Conservation (phyloP, 805 yeast species). For the Yarrowia keelungensis region DNA sequence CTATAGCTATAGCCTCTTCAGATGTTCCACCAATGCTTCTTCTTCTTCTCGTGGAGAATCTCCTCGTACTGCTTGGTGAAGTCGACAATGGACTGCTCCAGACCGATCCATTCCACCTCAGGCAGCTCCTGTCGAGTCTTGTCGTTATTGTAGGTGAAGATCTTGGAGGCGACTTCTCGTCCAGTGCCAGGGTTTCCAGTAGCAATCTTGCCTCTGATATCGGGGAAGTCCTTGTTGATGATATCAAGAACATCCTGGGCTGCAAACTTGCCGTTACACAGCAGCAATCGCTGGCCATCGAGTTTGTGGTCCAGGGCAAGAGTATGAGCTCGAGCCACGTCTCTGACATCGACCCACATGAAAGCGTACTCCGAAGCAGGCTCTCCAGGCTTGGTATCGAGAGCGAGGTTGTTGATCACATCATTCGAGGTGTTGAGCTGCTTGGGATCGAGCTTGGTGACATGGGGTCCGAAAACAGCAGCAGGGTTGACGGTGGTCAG, state of each 20-base stretch:
- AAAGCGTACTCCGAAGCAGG: constrained; percentile 42
- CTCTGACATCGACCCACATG: constrained; percentile 61
- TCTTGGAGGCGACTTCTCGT: background rate
- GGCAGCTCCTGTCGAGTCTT: constrained; percentile 18
- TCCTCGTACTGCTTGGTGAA: constrained; percentile 22
- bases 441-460: constrained; percentile 45
- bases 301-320: constrained; percentile 52
- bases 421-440: constrained; percentile 51
- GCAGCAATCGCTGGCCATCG: constrained; percentile 44
- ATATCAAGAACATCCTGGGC: constrained; percentile 41
- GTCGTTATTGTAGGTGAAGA: constrained; percentile 20
- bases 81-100: constrained; percentile 30
- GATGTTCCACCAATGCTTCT: constrained; percentile 19
- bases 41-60: constrained; percentile 25
- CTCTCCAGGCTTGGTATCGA: constrained; percentile 6
- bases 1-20: background rate
- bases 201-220: constrained; percentile 17
- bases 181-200: constrained; percentile 12
- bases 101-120: constrained; percentile 3
- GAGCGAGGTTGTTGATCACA: constrained; percentile 1
- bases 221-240: constrained; percentile 38
- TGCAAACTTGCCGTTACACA: constrained; percentile 42
- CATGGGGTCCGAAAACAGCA: constrained; percentile 48
- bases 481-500: constrained; percentile 48
- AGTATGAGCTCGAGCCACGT: constrained; percentile 65